Base-by-base conservation (phyloP, 2,329 filamentous ascomycete species). In the Ceratocystis variospora region DNA sequence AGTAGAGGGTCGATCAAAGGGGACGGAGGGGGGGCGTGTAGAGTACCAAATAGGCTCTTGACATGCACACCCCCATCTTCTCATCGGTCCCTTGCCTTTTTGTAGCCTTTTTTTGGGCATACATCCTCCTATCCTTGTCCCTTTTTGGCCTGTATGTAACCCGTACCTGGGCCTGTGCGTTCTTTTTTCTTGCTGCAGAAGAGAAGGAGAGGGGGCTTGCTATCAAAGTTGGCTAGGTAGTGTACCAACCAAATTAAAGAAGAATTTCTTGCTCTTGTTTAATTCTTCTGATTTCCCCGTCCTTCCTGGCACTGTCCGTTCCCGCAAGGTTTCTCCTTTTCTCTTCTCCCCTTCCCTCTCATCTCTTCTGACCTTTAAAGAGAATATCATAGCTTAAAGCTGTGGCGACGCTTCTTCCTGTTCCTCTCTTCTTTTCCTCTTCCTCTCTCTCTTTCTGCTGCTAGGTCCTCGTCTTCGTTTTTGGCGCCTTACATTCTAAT, bases 331-430 rank as follows among this genome's bases (percentile, higher is more conserved):
- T n/a, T 59, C 64, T 46, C 22, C 62, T 59, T 66, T 45, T 41
- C 53, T 22, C 73, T 22, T 50, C 25, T 28, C 48, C 48, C 15
- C 25, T 22, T 45, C 31, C 74, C 71, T 71, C 72, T 72, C 73
- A 73, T 70, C 67, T 71, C 71, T 68, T 68, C 69, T 71, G 73
- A 72, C 73, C 74, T 74, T 73, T 70, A 74, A 73, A 77, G 76
- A 80, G 79, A 73, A 75, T 77, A 79, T 79, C 76, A 78, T 77
- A 77, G 78, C 77, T 79, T 78, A 77, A 79, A 77, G 75, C 77
- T 76, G 77, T 76, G 73, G 73, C 74, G 69, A 68, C 71, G 72
- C 74, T 76, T 64, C 44, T 33, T 66, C 48, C 31, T 19, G n/a
- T 55, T 68, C 37, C 28, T 44, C 22, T 63, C 73, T 76, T 78